Conservation (phyloP, 352 stramenopile species). For the Globisporangium iwayamae region DNA sequence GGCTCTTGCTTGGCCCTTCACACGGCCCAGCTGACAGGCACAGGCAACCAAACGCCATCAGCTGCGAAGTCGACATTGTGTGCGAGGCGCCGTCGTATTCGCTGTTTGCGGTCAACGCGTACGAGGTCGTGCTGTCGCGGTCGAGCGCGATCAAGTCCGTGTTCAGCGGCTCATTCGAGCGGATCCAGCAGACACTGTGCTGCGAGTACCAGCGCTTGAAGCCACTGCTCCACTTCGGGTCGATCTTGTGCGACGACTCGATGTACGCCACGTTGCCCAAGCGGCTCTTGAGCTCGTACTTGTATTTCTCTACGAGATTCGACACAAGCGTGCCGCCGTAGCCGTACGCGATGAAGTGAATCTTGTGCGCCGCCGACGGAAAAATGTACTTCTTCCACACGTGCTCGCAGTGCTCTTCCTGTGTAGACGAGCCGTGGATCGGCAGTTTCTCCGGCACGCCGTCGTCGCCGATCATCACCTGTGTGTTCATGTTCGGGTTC, state of each 20-base stretch:
- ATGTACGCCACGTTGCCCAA: constrained; percentile 86
- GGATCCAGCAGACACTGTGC: constrained; percentile 79
- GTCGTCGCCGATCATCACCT: constrained; percentile 60
- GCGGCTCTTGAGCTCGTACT: constrained; percentile 71
- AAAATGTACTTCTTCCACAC: constrained; percentile 89
- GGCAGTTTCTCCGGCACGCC: constrained; percentile 68
- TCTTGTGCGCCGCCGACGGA: constrained; percentile 70
- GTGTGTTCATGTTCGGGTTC: constrained; percentile 90
- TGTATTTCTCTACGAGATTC: constrained; percentile 79
- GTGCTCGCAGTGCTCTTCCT: constrained; percentile 86
- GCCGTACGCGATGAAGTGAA: constrained; percentile 88
- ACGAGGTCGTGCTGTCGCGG: constrained; percentile 21
- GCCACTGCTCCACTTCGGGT: constrained; percentile 58
- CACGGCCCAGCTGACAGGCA: constrained; percentile 74
- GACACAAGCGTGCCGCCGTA: constrained; percentile 77
- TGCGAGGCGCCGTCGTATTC: constrained; percentile 25
- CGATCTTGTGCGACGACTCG: constrained; percentile 82
- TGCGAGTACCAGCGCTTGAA: constrained; percentile 83
- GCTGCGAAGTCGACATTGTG: constrained; percentile 31
- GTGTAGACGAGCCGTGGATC: constrained; percentile 77
- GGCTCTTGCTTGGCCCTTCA: constrained; percentile 43
- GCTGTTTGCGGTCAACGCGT: constrained; percentile 19
- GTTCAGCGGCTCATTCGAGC: constrained; percentile 57
- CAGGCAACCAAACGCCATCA: constrained; percentile 61
- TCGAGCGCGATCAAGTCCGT: constrained; percentile 37